These are phyloP conservation scores for Volvariella surrecta DNA, from an alignment of 1,284 basidiomycete species.

Conservation along the genomic window DNA sequence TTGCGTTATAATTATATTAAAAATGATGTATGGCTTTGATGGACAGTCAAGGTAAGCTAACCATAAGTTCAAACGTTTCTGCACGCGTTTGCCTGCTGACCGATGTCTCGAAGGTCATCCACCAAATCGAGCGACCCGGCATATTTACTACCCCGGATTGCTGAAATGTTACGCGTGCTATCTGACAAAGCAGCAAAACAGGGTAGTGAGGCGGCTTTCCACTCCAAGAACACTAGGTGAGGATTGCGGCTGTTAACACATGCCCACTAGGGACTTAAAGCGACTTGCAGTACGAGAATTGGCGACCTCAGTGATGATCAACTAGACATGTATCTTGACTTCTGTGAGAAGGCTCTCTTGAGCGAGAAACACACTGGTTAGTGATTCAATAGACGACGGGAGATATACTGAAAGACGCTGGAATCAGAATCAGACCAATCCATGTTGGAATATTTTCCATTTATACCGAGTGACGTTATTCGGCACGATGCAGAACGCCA, in stretches of 20 bases:
- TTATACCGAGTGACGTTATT: constrained; percentile 11
- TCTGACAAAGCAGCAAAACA: constrained; percentile 22
- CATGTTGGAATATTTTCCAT: constrained; percentile 35
- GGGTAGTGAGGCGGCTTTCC: constrained; percentile 20
- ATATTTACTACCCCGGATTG: constrained; percentile 48
- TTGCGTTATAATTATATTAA: constrained; percentile 63
- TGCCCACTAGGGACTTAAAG: constrained; percentile 4
- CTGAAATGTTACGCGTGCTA: constrained; percentile 42
- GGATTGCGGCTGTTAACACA: constrained; percentile 4
- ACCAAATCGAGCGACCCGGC: constrained; percentile 38
- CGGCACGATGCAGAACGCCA: constrained; percentile 1
- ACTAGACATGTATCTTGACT: constrained; percentile 61
- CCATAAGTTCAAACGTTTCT: no score
- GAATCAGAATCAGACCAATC: constrained; percentile 16
- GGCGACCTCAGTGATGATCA: constrained; percentile 42
- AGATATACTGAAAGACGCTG: constrained; percentile 9
- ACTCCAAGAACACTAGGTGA: constrained; percentile 13
- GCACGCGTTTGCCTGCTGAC: no score
- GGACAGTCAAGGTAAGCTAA: constrained; percentile 44
- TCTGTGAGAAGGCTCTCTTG: constrained; percentile 53
- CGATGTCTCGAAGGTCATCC: no score
- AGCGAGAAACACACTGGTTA: constrained; percentile 18
- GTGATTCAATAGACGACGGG: constrained; percentile 1
- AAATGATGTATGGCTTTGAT: constrained; percentile 80
- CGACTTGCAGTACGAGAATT: constrained; percentile 19